Percentiles rank a stretch among this genome's conserved stretches.
These are phyloP conservation scores for Coniochaeta hoffmannii DNA, from an alignment of 2,329 filamentous ascomycete species.

Conservation along the genomic window DNA sequence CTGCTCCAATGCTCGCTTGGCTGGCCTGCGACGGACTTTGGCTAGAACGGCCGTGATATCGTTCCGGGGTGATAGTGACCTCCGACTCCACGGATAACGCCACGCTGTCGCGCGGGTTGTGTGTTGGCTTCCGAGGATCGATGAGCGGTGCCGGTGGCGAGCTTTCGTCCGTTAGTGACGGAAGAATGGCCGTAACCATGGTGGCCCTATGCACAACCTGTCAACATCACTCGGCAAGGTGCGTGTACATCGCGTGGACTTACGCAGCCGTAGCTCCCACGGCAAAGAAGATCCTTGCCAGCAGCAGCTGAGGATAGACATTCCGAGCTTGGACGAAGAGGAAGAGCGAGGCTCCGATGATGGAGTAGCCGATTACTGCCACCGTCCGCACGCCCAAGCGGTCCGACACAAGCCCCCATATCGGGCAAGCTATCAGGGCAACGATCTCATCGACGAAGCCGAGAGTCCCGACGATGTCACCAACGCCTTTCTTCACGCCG, in stretches of 20 bases:
- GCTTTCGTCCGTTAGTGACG: constrained; percentile 54
- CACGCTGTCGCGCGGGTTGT: constrained; percentile 46
- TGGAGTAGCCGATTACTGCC: constrained; percentile 68
- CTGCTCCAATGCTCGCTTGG: neutral
- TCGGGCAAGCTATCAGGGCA: constrained; percentile 70
- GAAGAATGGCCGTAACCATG: constrained; percentile 95
- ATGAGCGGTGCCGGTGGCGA: constrained; percentile 13
- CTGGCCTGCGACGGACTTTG: neutral
- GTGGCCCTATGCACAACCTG: constrained; percentile 49
- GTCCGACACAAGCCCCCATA: constrained; percentile 74
- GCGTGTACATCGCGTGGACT: constrained; percentile 19
- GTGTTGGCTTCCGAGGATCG: constrained; percentile 25
- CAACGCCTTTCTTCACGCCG: constrained; percentile 64
- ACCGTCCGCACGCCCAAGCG: constrained; percentile 67
- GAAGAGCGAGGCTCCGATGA: constrained; percentile 71
- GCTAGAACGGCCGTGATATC: constrained; percentile 27
- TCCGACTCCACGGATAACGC: constrained; percentile 66
- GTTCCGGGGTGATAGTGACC: constrained; percentile 64
- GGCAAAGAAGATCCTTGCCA: constrained; percentile 82
- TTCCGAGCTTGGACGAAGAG: constrained; percentile 79
- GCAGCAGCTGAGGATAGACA: constrained; percentile 80
- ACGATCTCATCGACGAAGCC: constrained; percentile 81
- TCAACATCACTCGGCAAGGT: no score
- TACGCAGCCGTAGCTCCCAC: constrained; percentile 83
- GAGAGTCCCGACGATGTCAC: constrained; percentile 75